Evolutionary conservation across 2,329 filamentous ascomycete genomes (phyloP).

Genomic region (Ophiostoma sp.): DNA sequence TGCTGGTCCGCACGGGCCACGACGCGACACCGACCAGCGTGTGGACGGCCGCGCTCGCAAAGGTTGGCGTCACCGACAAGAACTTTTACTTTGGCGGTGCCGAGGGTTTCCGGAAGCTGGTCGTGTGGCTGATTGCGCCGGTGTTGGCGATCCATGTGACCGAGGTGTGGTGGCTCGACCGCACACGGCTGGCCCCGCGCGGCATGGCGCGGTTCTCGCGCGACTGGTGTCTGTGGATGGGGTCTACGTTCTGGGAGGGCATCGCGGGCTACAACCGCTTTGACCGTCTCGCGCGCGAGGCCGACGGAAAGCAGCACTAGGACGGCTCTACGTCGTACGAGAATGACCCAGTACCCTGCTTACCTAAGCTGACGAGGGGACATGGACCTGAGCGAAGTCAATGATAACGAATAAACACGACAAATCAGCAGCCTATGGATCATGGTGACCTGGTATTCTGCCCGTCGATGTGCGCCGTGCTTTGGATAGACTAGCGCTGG

Average conservation of each 20-base stretch:
- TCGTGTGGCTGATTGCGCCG: conserved; percentile 51
- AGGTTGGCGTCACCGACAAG: conserved; percentile 1
- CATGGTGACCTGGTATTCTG: too few relatives aligned
- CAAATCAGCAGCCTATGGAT: not conserved
- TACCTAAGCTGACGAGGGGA: not conserved
- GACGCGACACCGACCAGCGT: conserved; percentile 48
- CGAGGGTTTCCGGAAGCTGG: conserved; percentile 52
- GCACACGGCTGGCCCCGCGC: conserved; percentile 42
- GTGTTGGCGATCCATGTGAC: conserved; percentile 59
- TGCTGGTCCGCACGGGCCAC: conserved; percentile 41
- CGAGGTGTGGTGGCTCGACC: conserved; percentile 56
- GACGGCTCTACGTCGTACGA: too few relatives aligned
- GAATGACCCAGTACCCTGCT: not conserved
- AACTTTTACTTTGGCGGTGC: conserved; percentile 31
- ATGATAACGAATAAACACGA: not conserved
- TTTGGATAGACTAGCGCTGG: too few relatives aligned
- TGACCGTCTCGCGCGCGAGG: conserved; percentile 33
- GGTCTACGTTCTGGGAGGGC: conserved; percentile 51
- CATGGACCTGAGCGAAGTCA: not conserved
- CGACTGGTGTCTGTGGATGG: conserved; percentile 54
- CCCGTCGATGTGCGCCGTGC: too few relatives aligned
- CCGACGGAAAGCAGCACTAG: conserved; percentile 15
- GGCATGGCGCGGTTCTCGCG: conserved; percentile 41
- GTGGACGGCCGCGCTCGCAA: conserved; percentile 34
- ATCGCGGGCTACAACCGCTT: conserved; percentile 46